Percentiles rank a stretch among this genome's conserved stretches.
phyloP scores from a whole-genome alignment of 2,329 filamentous ascomycete genomes.

The Dactylellina drechsleri region DNA sequence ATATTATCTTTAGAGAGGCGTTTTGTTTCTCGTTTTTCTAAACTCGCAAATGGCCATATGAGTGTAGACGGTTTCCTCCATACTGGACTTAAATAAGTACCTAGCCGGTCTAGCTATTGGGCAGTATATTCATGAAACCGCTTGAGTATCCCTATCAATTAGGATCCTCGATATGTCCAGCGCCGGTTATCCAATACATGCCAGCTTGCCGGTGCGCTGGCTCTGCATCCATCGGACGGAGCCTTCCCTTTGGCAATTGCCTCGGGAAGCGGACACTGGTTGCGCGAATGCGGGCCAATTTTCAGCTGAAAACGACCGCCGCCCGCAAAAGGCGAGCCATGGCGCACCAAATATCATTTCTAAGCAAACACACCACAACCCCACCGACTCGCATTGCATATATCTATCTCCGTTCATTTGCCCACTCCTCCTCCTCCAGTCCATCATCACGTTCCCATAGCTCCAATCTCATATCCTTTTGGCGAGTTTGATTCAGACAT shows the following conservation, averaged over 20 bases:
- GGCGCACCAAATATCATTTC: slow-evolving; percentile 12
- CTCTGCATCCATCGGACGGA: slow-evolving; percentile 21
- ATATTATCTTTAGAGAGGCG: too few species aligned
- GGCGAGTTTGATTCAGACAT: too few species aligned
- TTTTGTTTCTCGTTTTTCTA: too few species aligned
- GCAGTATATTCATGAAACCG: not conserved
- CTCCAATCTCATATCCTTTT: too few species aligned
- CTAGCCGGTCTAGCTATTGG: not conserved
- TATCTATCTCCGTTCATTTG: slow-evolving; percentile 6
- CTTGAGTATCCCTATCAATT: not conserved
- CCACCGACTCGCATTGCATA: slow-evolving; percentile 8
- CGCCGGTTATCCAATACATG: slow-evolving; percentile 31
- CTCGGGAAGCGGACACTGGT: slow-evolving; percentile 27
- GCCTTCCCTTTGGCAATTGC: slow-evolving; percentile 12
- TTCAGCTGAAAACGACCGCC: slow-evolving; percentile 31
- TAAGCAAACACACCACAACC: slow-evolving; percentile 15
- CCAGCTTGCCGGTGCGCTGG: slow-evolving; percentile 30
- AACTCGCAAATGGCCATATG: too few species aligned
- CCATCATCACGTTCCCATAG: not conserved
- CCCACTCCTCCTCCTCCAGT: not conserved
- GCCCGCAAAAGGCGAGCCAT: slow-evolving; percentile 15
- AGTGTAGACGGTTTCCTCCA: too few species aligned
- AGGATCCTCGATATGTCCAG: not conserved
- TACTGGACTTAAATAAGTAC: too few species aligned
- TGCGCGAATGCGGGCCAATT: slow-evolving; percentile 33